A percentile compares a stretch with the other conserved stretches of the same genome.
Conservation (phyloP, 192 early-diverging fungal species). For the Phycomyces nitens region DNA sequence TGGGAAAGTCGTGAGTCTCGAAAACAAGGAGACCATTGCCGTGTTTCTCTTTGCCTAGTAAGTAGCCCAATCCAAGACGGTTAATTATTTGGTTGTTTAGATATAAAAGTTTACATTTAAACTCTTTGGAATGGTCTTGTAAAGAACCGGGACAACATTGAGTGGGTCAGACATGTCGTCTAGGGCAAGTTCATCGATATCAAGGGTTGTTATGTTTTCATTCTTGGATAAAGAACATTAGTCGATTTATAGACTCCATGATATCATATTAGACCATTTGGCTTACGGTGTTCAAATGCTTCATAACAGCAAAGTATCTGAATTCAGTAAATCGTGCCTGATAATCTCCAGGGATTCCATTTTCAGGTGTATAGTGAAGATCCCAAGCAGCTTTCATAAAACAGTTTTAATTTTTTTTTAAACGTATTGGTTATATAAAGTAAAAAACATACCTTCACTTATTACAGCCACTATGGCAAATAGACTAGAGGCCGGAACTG, state of each 20-base stretch:
- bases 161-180: conserved; percentile 36
- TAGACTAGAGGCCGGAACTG: conserved; percentile 4
- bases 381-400: conserved; percentile 20
- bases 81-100: no score
- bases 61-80: no score
- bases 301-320: conserved; percentile 46
- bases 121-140: conserved; percentile 41
- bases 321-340: conserved; percentile 39
- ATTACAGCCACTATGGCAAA: conserved; percentile 21
- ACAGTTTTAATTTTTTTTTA: no score
- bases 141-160: conserved; percentile 33
- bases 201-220: conserved; percentile 46
- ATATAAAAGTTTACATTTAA: conserved; percentile 42
- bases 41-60: conserved; percentile 42
- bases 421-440: no score
- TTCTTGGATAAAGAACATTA: conserved; percentile 23
- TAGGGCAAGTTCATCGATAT: conserved; percentile 49
- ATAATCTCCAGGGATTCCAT: conserved; percentile 3
- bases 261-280: not conserved
- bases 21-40: conserved; percentile 60
- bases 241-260: not conserved
- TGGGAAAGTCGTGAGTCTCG: conserved; percentile 44
- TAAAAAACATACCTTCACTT: conserved; percentile 15
- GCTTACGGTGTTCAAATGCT: conserved; percentile 44
- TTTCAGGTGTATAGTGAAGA: conserved; percentile 7